Percentiles rank a stretch among this genome's conserved stretches.
phyloP scores from a whole-genome alignment of 1,284 basidiomycete species.

The Ceratobasidium sp. region DNA sequence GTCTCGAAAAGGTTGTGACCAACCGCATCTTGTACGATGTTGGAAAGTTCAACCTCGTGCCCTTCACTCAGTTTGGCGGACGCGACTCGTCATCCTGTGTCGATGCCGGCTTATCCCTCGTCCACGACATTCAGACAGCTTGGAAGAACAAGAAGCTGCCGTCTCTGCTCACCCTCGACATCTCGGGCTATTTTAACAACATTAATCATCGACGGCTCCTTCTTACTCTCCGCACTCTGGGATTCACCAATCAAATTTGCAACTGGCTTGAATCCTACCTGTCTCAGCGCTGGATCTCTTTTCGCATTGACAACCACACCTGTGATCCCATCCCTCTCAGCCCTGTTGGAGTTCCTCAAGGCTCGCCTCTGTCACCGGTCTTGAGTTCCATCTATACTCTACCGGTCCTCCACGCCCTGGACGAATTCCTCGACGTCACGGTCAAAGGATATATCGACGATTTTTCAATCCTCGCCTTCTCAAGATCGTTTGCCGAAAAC shows the following conservation, averaged over 20 bases:
- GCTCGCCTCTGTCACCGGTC: slow-evolving; percentile 42
- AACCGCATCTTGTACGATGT: slow-evolving; percentile 52
- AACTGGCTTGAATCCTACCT: slow-evolving; percentile 43
- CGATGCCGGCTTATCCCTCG: slow-evolving; percentile 48
- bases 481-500: background rate
- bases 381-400: slow-evolving; percentile 43
- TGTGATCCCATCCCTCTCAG: background rate
- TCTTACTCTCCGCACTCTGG: slow-evolving; percentile 24
- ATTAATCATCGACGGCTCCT: slow-evolving; percentile 53
- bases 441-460: slow-evolving; percentile 23
- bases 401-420: slow-evolving; percentile 16
- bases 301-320: slow-evolving; percentile 53
- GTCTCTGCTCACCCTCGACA: slow-evolving; percentile 55
- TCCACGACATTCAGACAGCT: slow-evolving; percentile 54
- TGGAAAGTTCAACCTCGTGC: slow-evolving; percentile 53
- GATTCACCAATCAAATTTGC: slow-evolving; percentile 38
- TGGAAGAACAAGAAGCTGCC: slow-evolving; percentile 52
- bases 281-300: slow-evolving; percentile 50
- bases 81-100: slow-evolving; percentile 9
- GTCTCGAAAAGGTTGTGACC: slow-evolving; percentile 55
- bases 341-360: slow-evolving; percentile 45
- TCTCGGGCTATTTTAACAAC: slow-evolving; percentile 56
- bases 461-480: slow-evolving; percentile 14
- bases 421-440: background rate
- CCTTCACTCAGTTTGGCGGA: slow-evolving; percentile 59